These are phyloP conservation scores for Coemansia erecta DNA, from an alignment of 192 early-diverging fungal species.

Conservation along the genomic window DNA sequence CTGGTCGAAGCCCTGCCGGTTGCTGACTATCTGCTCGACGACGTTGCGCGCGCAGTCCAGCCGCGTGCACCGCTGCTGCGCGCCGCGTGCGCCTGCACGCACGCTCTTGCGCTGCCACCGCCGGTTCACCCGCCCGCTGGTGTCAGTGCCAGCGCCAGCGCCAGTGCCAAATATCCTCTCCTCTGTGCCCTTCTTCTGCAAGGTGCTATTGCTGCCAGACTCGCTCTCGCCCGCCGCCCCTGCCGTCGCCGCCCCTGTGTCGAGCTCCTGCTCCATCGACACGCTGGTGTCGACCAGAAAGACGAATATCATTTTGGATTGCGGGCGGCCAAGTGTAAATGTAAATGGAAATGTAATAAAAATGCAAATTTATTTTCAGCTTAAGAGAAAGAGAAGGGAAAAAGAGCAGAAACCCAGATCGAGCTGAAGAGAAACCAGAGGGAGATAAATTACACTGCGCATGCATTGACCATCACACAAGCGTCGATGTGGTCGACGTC, in stretches of 20 bases:
- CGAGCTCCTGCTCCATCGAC: slow-evolving; percentile 69
- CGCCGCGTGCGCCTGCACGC: too few relatives aligned
- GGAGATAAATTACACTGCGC: too few relatives aligned
- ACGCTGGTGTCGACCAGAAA: slow-evolving; percentile 83
- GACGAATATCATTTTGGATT: slow-evolving; percentile 50
- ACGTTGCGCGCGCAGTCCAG: slow-evolving; percentile 74
- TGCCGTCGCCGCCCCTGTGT: neutral
- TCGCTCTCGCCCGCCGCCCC: neutral
- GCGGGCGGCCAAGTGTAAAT: neutral
- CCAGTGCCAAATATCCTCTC: slow-evolving; percentile 40
- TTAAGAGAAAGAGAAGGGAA: too few relatives aligned
- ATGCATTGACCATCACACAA: too few relatives aligned
- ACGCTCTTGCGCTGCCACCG: slow-evolving; percentile 54
- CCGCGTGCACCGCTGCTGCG: slow-evolving; percentile 33
- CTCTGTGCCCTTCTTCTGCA: slow-evolving; percentile 24
- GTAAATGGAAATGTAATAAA: neutral
- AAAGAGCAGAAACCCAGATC: too few relatives aligned
- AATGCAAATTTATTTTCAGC: slow-evolving; percentile 3
- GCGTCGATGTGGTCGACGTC: too few relatives aligned
- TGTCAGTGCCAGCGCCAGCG: neutral
- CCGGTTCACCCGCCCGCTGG: slow-evolving; percentile 28
- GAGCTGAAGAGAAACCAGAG: too few relatives aligned
- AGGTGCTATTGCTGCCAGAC: too few relatives aligned
- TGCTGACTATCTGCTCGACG: slow-evolving; percentile 69
- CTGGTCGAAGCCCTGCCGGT: slow-evolving; percentile 54